A percentile compares a stretch with the other conserved stretches of the same genome.
Evolutionary conservation across 768 basidiomycete genomes (phyloP).

Genomic region (Rhizopogon vinicolor): DNA sequence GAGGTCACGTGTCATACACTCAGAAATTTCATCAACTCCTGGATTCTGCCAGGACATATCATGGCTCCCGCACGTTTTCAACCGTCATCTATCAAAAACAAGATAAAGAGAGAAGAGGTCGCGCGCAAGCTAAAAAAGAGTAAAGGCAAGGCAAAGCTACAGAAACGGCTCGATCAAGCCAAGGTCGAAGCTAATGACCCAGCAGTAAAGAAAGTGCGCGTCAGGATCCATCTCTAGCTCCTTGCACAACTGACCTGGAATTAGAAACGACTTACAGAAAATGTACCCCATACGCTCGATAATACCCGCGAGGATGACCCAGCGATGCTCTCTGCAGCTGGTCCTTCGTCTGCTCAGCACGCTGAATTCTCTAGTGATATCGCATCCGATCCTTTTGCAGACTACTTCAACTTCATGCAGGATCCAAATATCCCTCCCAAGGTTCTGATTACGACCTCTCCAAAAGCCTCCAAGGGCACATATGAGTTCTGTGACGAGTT

Average conservation of each 20-base stretch:
- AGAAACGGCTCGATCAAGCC: slow-evolving; percentile 70
- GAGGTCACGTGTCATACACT: not conserved
- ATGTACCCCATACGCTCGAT: slow-evolving; percentile 89
- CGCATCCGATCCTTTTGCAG: slow-evolving; percentile 70
- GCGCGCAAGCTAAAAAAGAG: slow-evolving; percentile 69
- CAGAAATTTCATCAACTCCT: not conserved
- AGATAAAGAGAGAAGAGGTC: slow-evolving; percentile 80
- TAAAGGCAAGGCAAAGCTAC: slow-evolving; percentile 77
- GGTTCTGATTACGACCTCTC: slow-evolving; percentile 87
- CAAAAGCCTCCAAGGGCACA: slow-evolving; percentile 81
- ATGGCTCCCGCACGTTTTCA: slow-evolving; percentile 60
- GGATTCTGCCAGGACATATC: not conserved
- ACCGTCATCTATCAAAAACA: slow-evolving; percentile 77
- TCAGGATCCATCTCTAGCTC: not conserved
- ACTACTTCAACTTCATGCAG: slow-evolving; percentile 65
- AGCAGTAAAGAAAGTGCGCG: slow-evolving; percentile 68
- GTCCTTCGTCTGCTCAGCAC: slow-evolving; percentile 33
- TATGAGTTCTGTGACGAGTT: slow-evolving; percentile 94
- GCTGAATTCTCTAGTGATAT: slow-evolving; percentile 67
- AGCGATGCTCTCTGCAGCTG: slow-evolving; percentile 27
- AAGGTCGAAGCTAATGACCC: slow-evolving; percentile 77
- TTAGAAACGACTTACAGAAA: slow-evolving; percentile 79
- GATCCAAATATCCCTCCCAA: slow-evolving; percentile 77
- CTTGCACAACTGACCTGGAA: not conserved
- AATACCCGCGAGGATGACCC: slow-evolving; percentile 87